A percentile compares a stretch with the other conserved stretches of the same genome.
Evolutionary conservation across 805 yeast genomes (phyloP).

Genomic region (Blastobotrys mokoenaii): DNA sequence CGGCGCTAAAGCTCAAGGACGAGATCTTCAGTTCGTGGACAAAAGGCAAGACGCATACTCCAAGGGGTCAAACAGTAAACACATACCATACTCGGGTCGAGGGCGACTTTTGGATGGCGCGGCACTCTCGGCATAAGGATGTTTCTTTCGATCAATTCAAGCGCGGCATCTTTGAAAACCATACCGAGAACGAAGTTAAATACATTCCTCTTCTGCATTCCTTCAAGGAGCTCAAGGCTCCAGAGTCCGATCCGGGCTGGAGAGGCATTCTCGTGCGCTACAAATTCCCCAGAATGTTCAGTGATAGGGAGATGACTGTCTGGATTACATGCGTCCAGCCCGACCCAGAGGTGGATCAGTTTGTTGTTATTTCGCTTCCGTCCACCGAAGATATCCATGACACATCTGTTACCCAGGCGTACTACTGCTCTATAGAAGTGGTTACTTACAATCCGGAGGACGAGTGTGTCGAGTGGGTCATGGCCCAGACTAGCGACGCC

Average conservation of each 20-base stretch:
- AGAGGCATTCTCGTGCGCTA: conserved; percentile 23
- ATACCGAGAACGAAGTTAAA: conserved; percentile 32
- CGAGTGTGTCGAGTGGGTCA: conserved; percentile 29
- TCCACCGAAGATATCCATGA: conserved; percentile 12
- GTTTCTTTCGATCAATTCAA: conserved; percentile 24
- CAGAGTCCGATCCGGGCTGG: conserved; percentile 17
- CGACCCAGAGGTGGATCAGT: conserved; percentile 22
- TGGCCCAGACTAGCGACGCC: conserved; percentile 34
- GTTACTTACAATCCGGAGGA: conserved; percentile 20
- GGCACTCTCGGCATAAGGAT: conserved; percentile 27
- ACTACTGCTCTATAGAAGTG: conserved; percentile 31
- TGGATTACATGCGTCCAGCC: conserved; percentile 27
- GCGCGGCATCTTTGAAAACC: conserved; percentile 27
- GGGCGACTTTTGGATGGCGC: conserved; percentile 31
- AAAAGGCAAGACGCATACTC: conserved; percentile 12
- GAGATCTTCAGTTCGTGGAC: conserved; percentile 18
- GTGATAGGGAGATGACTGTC: conserved; percentile 29
- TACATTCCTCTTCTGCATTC: conserved; percentile 29
- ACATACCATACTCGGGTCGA: conserved; percentile 20
- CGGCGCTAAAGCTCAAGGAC: conserved; percentile 15
- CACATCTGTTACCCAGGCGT: conserved; percentile 19
- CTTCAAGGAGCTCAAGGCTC: conserved; percentile 18
- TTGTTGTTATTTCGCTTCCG: conserved; percentile 31
- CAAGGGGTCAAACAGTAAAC: conserved; percentile 8
- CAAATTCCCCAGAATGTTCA: conserved; percentile 28